Evolutionary conservation across 495 filamentous ascomycete species (phyloP).

Genomic region (Podospora sp.): DNA sequence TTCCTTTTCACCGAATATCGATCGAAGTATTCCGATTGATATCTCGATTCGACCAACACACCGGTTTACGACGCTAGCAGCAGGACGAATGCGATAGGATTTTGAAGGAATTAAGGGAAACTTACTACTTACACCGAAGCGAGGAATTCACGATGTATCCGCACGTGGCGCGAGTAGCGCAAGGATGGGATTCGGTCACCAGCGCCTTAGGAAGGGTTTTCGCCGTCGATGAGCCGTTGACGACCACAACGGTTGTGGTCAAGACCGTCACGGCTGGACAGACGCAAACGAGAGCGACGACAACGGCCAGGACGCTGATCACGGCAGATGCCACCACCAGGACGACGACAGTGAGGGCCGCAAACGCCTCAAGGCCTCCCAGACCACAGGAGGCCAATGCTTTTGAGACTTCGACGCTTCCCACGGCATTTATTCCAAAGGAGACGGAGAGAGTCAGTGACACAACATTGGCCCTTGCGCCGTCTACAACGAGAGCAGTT

Average conservation of each 20-base stretch:
- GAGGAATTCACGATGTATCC: conserved; percentile 11
- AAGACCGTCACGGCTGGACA: not conserved
- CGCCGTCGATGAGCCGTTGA: conserved; percentile 4
- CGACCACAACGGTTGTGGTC: conserved; percentile 2
- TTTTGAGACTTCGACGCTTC: not conserved
- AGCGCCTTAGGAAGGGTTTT: conserved; percentile 13
- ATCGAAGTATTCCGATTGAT: conserved; percentile 4
- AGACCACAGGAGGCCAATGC: not conserved
- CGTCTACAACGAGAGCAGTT: conserved; percentile 25
- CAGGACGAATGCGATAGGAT: conserved; percentile 8
- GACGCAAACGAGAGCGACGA: not conserved
- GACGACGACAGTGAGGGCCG: not conserved
- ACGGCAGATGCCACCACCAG: not conserved
- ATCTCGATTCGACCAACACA: conserved; percentile 6
- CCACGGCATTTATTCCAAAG: not conserved
- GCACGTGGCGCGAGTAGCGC: conserved; percentile 10
- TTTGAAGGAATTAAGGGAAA: not conserved
- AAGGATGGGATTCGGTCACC: conserved; percentile 14
- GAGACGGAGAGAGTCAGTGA: not conserved
- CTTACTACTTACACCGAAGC: not conserved
- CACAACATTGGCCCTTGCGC: conserved; percentile 22
- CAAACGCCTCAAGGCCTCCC: not conserved
- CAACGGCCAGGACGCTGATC: not conserved
- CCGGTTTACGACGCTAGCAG: not conserved
- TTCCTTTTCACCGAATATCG: conserved; percentile 18